Conservation (phyloP, 257 asterid genomes). For the Scutellaria barbata region DNA sequence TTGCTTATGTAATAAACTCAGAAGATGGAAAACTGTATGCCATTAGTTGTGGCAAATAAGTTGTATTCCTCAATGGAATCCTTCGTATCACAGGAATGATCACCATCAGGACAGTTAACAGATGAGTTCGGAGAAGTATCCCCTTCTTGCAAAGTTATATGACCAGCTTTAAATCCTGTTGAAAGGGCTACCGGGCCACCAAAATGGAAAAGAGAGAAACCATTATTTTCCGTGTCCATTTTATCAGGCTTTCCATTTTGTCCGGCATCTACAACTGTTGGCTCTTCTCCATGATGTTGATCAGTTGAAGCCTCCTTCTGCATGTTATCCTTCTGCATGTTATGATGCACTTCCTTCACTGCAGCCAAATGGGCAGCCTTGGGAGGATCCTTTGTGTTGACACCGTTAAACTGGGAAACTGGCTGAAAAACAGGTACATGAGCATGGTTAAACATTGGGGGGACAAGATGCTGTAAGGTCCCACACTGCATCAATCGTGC, state of each 20-base stretch:
- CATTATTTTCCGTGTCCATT: slow-evolving; percentile 49
- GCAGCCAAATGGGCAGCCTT: slow-evolving; percentile 39
- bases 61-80: slow-evolving; percentile 81
- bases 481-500: slow-evolving; percentile 72
- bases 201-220: slow-evolving; percentile 93
- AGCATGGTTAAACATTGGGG: slow-evolving; percentile 57
- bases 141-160: slow-evolving; percentile 48
- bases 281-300: slow-evolving; percentile 42
- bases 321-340: too few species aligned
- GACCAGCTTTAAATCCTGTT: slow-evolving; percentile 62
- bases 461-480: slow-evolving; percentile 59
- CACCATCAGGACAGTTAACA: slow-evolving; percentile 41
- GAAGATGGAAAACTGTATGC: slow-evolving; percentile 79
- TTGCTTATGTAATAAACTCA: slow-evolving; percentile 49
- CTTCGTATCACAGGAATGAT: slow-evolving; percentile 53
- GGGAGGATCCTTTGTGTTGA: slow-evolving; percentile 46
- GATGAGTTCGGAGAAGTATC: slow-evolving; percentile 42
- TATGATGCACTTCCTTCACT: slow-evolving; percentile 37
- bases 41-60: slow-evolving; percentile 84
- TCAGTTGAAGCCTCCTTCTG: slow-evolving; percentile 41
- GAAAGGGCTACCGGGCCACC: slow-evolving; percentile 89
- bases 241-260: slow-evolving; percentile 49
- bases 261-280: slow-evolving; percentile 42
- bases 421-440: slow-evolving; percentile 67
- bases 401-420: slow-evolving; percentile 56